Base-by-base conservation (phyloP, 164 flowering plant species). In the Protea cynaroides region DNA sequence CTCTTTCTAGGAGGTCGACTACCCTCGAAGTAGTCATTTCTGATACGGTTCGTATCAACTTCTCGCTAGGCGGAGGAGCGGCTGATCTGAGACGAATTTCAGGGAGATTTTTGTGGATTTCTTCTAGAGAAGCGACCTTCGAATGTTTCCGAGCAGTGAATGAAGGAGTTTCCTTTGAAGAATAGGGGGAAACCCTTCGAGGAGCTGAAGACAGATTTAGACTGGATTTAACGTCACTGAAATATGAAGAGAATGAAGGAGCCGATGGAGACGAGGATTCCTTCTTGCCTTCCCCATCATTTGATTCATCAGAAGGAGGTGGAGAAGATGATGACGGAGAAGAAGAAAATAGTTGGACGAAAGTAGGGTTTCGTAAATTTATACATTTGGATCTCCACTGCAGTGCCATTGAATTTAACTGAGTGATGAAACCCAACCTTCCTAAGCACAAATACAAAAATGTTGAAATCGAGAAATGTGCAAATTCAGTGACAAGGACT, bases 61-160 rank as follows among this genome's bases (percentile, higher is more conserved):
- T 46, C 37, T 65, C 64, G 17, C 19, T 24, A 1, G 78, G 71
- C 0, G 79, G 65, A 4, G 84, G 76, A 2, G 68, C 67, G 15
- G 81, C 56, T 40, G 87, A 55, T 56, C 78, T 72, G 9, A 65
- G 70, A 47, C 84, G 84, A 65, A 80, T 86, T 60, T 80, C 80
- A 38, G 85, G 60, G 66, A 89, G 82, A 46, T 79, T 82, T 44
- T 75, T 73, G 1, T 76, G 76, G 62, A 89, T 82, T 59, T 85
- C 88, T 1, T 82, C 81, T 0, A 78, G 21, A 7, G 81, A 69
- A 8, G 67, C 67, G 40, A 25, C 47, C 25, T 63, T 63, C 19
- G 76, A 36, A 18, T 71, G 76, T 40, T 47, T 63, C 12, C 22
- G 60, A 44, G 70, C 19, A 11, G 56, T 36, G 51, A 60, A 60